These are phyloP conservation scores for Candida sonorensis DNA, from an alignment of 805 yeast species.

Conservation along the genomic window DNA sequence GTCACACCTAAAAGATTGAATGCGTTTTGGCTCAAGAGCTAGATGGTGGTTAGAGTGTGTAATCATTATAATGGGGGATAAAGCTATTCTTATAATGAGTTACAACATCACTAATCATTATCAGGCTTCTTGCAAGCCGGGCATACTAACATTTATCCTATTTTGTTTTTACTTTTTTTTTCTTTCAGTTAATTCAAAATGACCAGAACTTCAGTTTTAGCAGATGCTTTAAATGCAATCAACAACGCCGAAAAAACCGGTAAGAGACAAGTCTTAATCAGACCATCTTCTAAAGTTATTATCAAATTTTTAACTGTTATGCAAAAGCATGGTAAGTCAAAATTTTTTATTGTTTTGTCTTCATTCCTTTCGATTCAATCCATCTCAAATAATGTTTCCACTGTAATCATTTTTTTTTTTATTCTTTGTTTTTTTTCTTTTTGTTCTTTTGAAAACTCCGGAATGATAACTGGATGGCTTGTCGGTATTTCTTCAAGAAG, in stretches of 20 bases:
- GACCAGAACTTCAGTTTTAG: slow-evolving; percentile 98
- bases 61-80: no score
- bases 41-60: no score
- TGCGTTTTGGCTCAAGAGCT: slow-evolving; percentile 23
- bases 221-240: slow-evolving; percentile 97
- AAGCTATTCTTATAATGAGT: no score
- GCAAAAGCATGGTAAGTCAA: slow-evolving; percentile 87
- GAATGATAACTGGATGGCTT: slow-evolving; percentile 98
- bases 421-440: neutral
- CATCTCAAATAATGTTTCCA: no score
- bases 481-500: slow-evolving; percentile 46
- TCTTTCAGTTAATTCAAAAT: slow-evolving; percentile 35
- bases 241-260: slow-evolving; percentile 99
- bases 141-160: no score
- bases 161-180: no score
- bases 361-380: neutral
- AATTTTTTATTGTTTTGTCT: slow-evolving; percentile 1
- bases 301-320: slow-evolving; percentile 94
- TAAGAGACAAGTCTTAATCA: slow-evolving; percentile 96
- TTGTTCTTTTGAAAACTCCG: slow-evolving; percentile 42
- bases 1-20: slow-evolving; percentile 16
- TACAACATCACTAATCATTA: no score
- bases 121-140: no score
- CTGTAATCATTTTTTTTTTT: no score
- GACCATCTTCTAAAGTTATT: slow-evolving; percentile 98